A percentile compares a stretch with the other conserved stretches of the same genome.
Conservation (phyloP, 345 rosid species). For the Mangifera indica region DNA sequence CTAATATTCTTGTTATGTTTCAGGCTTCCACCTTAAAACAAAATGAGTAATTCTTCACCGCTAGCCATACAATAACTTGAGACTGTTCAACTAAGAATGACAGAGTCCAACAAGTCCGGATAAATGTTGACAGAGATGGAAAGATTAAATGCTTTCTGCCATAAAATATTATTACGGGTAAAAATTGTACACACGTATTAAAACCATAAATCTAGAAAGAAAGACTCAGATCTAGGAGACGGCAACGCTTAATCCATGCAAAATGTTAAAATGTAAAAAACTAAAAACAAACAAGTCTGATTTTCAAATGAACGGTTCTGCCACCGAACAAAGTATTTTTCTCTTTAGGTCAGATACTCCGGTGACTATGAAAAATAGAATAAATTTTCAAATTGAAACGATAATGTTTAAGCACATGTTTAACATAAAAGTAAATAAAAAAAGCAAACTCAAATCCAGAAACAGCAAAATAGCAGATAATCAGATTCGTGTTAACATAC, state of each 20-base stretch:
- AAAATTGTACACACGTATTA: not conserved
- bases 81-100: not conserved
- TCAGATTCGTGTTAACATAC: no score
- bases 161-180: not conserved
- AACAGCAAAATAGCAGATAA: no score
- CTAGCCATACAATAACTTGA: not conserved
- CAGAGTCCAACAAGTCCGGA: not conserved
- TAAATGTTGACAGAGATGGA: not conserved
- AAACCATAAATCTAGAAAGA: not conserved
- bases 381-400: not conserved
- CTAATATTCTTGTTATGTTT: not conserved
- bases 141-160: not conserved
- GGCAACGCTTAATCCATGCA: not conserved
- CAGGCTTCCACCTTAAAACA: not conserved
- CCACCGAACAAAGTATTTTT: not conserved
- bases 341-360: not conserved
- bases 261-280: not conserved
- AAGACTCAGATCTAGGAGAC: conserved; percentile 23
- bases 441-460: no score
- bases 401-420: not conserved
- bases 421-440: not conserved
- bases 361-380: not conserved
- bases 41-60: not conserved
- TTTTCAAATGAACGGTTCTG: not conserved
- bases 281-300: not conserved